Percentiles rank a stretch among this genome's conserved stretches.
Evolutionary conservation across 2,329 filamentous ascomycete genomes (phyloP).

Genomic region (Eutypa lata): DNA sequence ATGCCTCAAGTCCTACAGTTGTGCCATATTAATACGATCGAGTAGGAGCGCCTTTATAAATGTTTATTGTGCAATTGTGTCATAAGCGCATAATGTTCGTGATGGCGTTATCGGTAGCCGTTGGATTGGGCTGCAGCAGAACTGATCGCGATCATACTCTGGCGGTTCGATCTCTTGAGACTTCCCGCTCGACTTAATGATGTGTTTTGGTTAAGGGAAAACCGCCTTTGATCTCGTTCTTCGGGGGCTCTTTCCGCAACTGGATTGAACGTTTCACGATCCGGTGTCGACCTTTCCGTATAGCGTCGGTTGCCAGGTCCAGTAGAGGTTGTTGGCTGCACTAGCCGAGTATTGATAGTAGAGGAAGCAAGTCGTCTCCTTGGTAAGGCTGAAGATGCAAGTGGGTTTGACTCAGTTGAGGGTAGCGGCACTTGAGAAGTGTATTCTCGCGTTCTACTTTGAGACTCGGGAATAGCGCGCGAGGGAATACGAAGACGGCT

Average conservation of each 20-base stretch:
- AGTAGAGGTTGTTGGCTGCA: constrained; percentile 35
- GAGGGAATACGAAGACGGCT: constrained; percentile 54
- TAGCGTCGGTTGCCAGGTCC: constrained; percentile 41
- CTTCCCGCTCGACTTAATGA: constrained; percentile 44
- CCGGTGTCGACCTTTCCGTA: constrained; percentile 42
- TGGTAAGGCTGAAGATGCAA: constrained; percentile 46
- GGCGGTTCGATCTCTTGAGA: constrained; percentile 41
- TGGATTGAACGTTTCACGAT: constrained; percentile 35
- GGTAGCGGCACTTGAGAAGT: constrained; percentile 33
- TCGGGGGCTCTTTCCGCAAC: constrained; percentile 34
- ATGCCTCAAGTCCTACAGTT: constrained; percentile 11
- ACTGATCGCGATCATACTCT: constrained; percentile 37
- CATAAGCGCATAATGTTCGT: constrained; percentile 29
- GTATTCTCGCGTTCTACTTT: constrained; percentile 37
- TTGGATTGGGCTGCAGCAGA: constrained; percentile 39
- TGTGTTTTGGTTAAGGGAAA: constrained; percentile 40
- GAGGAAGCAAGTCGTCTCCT: constrained; percentile 52
- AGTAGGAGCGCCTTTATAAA: constrained; percentile 17
- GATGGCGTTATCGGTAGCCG: constrained; percentile 40
- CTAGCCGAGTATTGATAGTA: constrained; percentile 45
- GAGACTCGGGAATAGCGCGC: constrained; percentile 53
- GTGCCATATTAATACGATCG: constrained; percentile 19
- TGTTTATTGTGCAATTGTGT: constrained; percentile 28
- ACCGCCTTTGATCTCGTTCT: constrained; percentile 41
- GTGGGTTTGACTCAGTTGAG: constrained; percentile 28